Base-by-base conservation (phyloP, 2,329 filamentous ascomycete species). In the Colletotrichum cuscutae region DNA sequence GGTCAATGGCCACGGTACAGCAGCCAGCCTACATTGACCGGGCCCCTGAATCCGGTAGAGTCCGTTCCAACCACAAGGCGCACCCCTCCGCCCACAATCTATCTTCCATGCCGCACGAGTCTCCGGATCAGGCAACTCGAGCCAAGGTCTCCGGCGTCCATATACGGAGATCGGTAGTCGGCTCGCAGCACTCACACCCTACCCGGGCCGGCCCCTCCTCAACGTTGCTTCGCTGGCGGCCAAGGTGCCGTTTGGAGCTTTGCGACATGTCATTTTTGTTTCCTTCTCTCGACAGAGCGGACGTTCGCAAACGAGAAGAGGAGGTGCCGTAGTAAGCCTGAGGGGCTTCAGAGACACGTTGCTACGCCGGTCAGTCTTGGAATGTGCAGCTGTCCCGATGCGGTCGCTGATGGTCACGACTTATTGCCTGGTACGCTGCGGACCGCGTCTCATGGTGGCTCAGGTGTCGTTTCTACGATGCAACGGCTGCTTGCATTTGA, bases 151-250 rank as follows among this genome's bases (percentile, higher is more conserved):
- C 68, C 71, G 35, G 57, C 56, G 19, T 53, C 26, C 11, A 58
- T 52, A 71, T 22, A 72, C 57, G 53, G 63, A 61, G 71, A 72
- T 72, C 71, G 71, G 71, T 62, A 72, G 56, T 72, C 71, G 71
- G 71, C 56, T 73, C 68, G 68, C 57, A 67, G 53, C 56, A 46
- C 54, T 62, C 71, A 67, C 67, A 67, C 68, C 61, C 68, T 58
- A 30, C 56, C 71, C 49, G 68, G 57, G 46, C 65, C 68, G 57
- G 49, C 12, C 57, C 68, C 42, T 49, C 52, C 58, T 65, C 46
- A 42, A 65, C 66, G 60, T 65, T 72, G 70, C 70, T 65, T 70
- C 54, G 70, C 54, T 72, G 70, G 56, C 70, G 53, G 46, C 65
- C 66, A 52, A 56, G 46, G 62, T 68, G 52, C 53, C 24, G 28